These are phyloP conservation scores for Cystoisospora suis DNA, from an alignment of 169 alveolate species.

Conservation along the genomic window DNA sequence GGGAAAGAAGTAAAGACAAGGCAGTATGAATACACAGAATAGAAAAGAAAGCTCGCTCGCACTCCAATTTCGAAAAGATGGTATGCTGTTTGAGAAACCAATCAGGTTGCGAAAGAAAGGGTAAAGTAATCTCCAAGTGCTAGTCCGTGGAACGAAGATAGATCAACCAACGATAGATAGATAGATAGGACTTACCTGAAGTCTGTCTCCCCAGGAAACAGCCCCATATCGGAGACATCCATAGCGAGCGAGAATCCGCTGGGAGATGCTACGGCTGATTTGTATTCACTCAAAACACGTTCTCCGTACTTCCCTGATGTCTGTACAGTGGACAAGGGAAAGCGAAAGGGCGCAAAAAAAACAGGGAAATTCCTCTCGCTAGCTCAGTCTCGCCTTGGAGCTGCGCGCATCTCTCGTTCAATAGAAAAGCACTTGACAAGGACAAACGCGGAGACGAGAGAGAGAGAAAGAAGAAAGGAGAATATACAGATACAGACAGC, in stretches of 20 bases:
- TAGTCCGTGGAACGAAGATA: no score
- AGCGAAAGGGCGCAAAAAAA: not conserved
- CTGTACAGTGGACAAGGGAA: not conserved
- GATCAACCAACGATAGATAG: no score
- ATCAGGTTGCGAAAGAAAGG: no score
- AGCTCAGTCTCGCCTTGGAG: no score
- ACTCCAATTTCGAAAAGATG: no score
- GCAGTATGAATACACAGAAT: not conserved
- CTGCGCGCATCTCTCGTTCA: no score
- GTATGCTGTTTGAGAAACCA: no score
- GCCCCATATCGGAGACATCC: slow-evolving; percentile 25
- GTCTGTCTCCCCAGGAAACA: slow-evolving; percentile 29
- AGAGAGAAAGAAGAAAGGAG: not conserved
- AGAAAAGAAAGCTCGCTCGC: no score
- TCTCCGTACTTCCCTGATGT: not conserved
- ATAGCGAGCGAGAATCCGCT: not conserved
- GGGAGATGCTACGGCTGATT: not conserved
- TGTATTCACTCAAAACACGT: not conserved
- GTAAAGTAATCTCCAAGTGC: no score
- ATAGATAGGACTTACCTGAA: not conserved
- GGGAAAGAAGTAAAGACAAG: not conserved
- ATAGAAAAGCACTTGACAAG: no score
- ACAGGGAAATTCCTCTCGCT: no score
- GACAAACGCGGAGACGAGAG: not conserved
- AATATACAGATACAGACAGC: not conserved